These are phyloP conservation scores for Globisporangium barbulae DNA, from an alignment of 352 stramenopile species.

Conservation along the genomic window DNA sequence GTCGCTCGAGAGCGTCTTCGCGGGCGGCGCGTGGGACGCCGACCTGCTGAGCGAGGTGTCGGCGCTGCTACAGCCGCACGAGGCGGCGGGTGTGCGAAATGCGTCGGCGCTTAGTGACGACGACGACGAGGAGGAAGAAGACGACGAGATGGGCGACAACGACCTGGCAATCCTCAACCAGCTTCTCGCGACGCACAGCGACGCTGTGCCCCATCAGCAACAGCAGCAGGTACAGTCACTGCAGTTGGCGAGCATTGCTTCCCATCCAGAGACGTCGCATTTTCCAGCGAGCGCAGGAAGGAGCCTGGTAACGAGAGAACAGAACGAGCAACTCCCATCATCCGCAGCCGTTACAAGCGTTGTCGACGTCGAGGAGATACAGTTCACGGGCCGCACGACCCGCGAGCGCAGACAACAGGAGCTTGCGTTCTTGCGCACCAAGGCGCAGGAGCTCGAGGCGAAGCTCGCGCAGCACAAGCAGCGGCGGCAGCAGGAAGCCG, in stretches of 20 bases:
- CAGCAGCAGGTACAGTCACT: not conserved
- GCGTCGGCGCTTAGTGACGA: not conserved
- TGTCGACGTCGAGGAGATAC: conserved; percentile 1
- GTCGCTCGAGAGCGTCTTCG: conserved; percentile 3
- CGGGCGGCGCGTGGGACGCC: conserved; percentile 6
- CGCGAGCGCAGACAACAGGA: conserved; percentile 27
- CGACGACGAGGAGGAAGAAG: not conserved
- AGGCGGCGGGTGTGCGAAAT: not conserved
- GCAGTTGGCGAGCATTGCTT: not conserved
- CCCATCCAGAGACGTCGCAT: not conserved
- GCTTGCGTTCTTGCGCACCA: conserved; percentile 25
- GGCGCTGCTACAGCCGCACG: conserved; percentile 4
- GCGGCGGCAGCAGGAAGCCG: not conserved
- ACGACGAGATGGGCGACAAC: conserved; percentile 10
- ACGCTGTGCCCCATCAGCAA: not conserved
- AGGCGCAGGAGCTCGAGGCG: conserved; percentile 26
- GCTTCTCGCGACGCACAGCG: conserved; percentile 8
- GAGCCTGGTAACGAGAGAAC: not conserved
- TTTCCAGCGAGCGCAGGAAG: not conserved
- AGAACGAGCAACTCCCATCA: not conserved
- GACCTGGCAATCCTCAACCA: conserved; percentile 18
- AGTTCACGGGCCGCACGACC: conserved; percentile 14
- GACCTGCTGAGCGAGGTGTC: conserved; percentile 15
- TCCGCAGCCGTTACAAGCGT: not conserved
- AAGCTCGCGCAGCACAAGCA: conserved; percentile 23